A percentile compares a stretch with the other conserved stretches of the same genome.
Evolutionary conservation across 2,329 filamentous ascomycete species (phyloP).

Genomic region (Emmonsia crescens): DNA sequence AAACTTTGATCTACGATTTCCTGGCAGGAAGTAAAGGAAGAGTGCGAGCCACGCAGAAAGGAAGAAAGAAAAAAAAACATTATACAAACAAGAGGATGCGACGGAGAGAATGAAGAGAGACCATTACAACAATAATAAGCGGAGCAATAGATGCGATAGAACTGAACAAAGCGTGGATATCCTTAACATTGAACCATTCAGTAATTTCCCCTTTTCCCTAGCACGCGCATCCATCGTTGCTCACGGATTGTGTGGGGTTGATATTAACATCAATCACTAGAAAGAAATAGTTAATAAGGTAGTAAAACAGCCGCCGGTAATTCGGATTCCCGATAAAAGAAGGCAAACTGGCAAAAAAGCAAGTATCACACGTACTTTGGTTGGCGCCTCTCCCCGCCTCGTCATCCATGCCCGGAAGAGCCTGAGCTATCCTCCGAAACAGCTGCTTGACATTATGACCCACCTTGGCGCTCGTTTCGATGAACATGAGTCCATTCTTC

Average conservation of each 20-base stretch:
- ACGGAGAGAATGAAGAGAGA: neutral
- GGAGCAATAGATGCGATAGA: neutral
- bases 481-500: constrained; percentile 97
- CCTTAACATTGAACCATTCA: constrained; percentile 4
- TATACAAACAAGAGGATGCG: neutral
- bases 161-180: neutral
- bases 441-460: constrained; percentile 97
- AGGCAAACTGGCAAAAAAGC: neutral
- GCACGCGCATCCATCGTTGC: constrained; percentile 65
- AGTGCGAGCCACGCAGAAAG: neutral
- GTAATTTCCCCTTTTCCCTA: constrained; percentile 25
- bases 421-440: constrained; percentile 96
- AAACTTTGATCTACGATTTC: neutral
- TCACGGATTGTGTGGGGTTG: constrained; percentile 53
- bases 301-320: neutral
- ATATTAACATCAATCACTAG: constrained; percentile 91
- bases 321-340: neutral
- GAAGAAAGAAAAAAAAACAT: neutral
- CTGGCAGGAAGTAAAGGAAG: neutral
- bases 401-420: constrained; percentile 93
- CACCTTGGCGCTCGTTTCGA: constrained; percentile 95
- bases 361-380: constrained; percentile 57
- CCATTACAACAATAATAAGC: neutral
- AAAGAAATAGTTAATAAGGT: constrained; percentile 18
- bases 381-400: constrained; percentile 65